Conservation (phyloP, 305 asterid species). For the Plantago coronopus region DNA sequence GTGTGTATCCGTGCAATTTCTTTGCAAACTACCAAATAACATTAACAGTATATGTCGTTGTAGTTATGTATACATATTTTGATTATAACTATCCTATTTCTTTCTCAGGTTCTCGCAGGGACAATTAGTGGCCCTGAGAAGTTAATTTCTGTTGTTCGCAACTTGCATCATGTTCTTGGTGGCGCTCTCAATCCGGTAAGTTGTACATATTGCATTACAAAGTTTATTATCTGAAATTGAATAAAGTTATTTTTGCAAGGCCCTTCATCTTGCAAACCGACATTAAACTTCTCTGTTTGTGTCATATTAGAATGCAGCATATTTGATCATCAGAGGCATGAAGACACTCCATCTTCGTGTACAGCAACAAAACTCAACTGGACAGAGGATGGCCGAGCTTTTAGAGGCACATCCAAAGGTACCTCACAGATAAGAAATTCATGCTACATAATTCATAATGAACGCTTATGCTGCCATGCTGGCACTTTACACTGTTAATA, state of each 20-base stretch:
- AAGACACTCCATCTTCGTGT: constrained; percentile 97
- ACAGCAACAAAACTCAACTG: constrained; percentile 93
- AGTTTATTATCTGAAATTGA: constrained; percentile 6
- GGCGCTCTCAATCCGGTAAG: constrained; percentile 94
- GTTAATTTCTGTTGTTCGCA: constrained; percentile 64
- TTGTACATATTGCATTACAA: constrained; percentile 13
- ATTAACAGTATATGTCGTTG: too few relatives aligned
- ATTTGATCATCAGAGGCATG: constrained; percentile 91
- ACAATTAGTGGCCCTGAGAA: constrained; percentile 86
- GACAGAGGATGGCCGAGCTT: constrained; percentile 92
- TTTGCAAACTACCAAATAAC: too few relatives aligned
- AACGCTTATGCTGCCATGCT: not conserved
- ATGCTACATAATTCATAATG: not conserved
- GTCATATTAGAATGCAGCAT: constrained; percentile 75
- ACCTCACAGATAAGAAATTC: constrained; percentile 13
- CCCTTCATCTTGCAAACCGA: constrained; percentile 13
- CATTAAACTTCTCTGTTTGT: constrained; percentile 12
- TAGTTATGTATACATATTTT: too few relatives aligned
- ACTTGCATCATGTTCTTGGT: constrained; percentile 86
- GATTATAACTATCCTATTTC: constrained; percentile 6
- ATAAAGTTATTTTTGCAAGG: constrained; percentile 10
- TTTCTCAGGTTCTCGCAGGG: constrained; percentile 78
- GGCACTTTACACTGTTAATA: not conserved
- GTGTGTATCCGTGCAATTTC: too few relatives aligned
- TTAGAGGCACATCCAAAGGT: constrained; percentile 99